Percentiles rank a stretch among this genome's conserved stretches.
Evolutionary conservation across 768 basidiomycete species (phyloP).

Genomic region (Suillus hirtellus): DNA sequence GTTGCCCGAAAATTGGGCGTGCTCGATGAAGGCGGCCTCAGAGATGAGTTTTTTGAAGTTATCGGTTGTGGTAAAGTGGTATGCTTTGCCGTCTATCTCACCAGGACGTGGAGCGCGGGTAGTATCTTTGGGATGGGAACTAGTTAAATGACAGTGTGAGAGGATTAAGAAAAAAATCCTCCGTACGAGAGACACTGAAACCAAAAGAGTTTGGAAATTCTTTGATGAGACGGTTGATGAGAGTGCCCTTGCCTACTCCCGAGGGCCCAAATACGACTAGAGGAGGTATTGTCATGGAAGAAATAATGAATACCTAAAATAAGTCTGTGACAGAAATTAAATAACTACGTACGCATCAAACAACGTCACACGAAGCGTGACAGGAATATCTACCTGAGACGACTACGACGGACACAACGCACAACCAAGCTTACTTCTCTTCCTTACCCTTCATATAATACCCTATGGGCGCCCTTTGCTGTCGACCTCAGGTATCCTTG

Average conservation of each 20-base stretch:
- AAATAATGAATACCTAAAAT: not conserved
- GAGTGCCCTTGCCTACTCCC: conserved; percentile 92
- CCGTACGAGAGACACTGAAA: conserved; percentile 90
- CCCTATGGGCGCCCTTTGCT: conserved; percentile 78
- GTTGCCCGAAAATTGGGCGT: conserved; percentile 92
- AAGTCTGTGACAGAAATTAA: not conserved
- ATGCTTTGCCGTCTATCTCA: conserved; percentile 80
- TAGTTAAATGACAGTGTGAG: conserved; percentile 3
- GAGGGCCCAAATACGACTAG: conserved; percentile 90
- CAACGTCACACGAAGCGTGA: not conserved
- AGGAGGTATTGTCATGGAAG: conserved; percentile 38
- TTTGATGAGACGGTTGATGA: conserved; percentile 76
- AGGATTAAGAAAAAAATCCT: conserved; percentile 15
- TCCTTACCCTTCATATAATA: conserved; percentile 7
- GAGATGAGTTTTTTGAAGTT: conserved; percentile 69
- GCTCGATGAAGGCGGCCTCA: conserved; percentile 84
- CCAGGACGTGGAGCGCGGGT: conserved; percentile 83
- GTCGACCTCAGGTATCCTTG: conserved; percentile 68
- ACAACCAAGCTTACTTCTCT: conserved; percentile 10
- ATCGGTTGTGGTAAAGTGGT: conserved; percentile 80
- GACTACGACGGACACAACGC: not conserved
- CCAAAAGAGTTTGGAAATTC: conserved; percentile 85
- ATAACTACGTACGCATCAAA: not conserved
- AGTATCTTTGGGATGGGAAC: conserved; percentile 63
- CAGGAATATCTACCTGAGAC: conserved; percentile 2